A percentile compares a stretch with the other conserved stretches of the same genome.
phyloP scores from a whole-genome alignment of 495 filamentous ascomycete species.

The Lepidopterella palustris region DNA sequence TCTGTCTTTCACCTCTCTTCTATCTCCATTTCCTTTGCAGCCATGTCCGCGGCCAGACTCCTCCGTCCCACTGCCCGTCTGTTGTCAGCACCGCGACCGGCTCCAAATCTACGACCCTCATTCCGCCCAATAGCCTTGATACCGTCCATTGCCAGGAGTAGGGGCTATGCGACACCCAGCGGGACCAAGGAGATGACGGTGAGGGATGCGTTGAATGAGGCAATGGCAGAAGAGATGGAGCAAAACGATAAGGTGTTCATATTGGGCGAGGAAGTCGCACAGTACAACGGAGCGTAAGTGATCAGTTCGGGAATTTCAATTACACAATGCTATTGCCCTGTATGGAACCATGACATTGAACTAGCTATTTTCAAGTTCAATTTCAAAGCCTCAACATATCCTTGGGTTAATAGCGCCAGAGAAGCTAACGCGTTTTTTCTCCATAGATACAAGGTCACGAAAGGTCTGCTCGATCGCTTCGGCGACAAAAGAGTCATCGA shows the following conservation, averaged over 20 bases:
- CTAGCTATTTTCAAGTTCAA: neutral
- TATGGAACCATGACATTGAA: neutral
- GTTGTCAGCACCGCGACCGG: constrained; percentile 55
- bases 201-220: constrained; percentile 94
- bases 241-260: constrained; percentile 88
- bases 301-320: neutral
- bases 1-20: constrained; percentile 26
- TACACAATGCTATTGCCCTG: neutral
- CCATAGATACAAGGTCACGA: constrained; percentile 94
- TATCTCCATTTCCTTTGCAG: too few relatives aligned
- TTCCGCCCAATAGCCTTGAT: constrained; percentile 46
- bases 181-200: constrained; percentile 90
- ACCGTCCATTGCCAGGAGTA: constrained; percentile 39
- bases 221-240: constrained; percentile 95
- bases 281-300: constrained; percentile 92
- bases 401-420: neutral
- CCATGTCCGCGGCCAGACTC: constrained; percentile 64
- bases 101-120: constrained; percentile 46
- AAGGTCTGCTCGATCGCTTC: constrained; percentile 92
- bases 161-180: constrained; percentile 39
- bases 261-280: constrained; percentile 94
- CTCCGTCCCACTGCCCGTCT: constrained; percentile 75
- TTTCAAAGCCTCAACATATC: neutral
- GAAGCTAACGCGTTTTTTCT: neutral
- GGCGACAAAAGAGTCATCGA: constrained; percentile 97